Percentiles rank a stretch among this genome's conserved stretches.
Conservation (phyloP, 2,329 filamentous ascomycete species). For the Chaetomium olivaceum region DNA sequence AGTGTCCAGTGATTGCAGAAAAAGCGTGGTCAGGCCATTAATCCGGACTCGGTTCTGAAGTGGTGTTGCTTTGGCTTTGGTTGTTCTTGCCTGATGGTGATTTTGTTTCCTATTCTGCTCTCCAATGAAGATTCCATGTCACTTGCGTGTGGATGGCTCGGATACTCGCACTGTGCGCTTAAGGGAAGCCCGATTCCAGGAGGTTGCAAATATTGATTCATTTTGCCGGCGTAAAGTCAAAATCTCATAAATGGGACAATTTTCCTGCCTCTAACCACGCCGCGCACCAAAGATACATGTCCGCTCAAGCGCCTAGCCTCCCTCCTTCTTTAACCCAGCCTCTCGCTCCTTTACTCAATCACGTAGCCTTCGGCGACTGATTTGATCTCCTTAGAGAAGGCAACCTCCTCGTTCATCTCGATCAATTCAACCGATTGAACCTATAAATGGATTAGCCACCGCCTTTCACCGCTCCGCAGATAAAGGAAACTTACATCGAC, state of each 20-base stretch:
- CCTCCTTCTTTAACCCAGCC: not conserved
- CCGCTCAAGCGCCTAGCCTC: constrained; percentile 17
- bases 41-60: not conserved
- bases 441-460: constrained; percentile 42
- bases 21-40: not conserved
- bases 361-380: constrained; percentile 73
- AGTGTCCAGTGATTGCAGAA: not conserved
- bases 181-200: not conserved
- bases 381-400: constrained; percentile 80
- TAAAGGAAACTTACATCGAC: constrained; percentile 73
- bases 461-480: constrained; percentile 2
- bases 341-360: constrained; percentile 61
- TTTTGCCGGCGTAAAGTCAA: not conserved
- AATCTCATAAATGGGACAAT: constrained; percentile 8
- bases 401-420: constrained; percentile 75
- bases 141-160: not conserved
- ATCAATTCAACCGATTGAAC: constrained; percentile 69
- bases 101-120: not conserved
- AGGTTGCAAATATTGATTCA: not conserved
- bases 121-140: not conserved
- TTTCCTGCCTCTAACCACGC: constrained; percentile 21
- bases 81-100: constrained; percentile 8
- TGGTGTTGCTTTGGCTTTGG: not conserved
- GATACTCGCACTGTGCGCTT: constrained; percentile 11
- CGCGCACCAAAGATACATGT: constrained; percentile 19